A percentile compares a stretch with the other conserved stretches of the same genome.
phyloP scores from a whole-genome alignment of 768 basidiomycete species.

The Pholiota microspora region DNA sequence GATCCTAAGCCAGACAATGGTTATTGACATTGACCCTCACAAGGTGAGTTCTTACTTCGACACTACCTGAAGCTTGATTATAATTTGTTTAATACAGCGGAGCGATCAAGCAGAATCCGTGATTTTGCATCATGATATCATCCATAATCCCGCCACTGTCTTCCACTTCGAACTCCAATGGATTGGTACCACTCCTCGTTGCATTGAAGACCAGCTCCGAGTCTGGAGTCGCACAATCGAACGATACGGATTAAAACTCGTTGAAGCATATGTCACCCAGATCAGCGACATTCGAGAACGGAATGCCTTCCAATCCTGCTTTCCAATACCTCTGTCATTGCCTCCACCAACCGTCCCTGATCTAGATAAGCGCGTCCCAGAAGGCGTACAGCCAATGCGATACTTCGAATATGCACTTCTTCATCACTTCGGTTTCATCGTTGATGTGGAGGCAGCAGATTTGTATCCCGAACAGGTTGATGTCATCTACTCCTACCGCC shows the following conservation, averaged over 20 bases:
- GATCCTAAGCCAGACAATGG: slow-evolving; percentile 85
- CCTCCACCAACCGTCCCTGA: slow-evolving; percentile 72
- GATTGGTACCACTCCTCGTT: slow-evolving; percentile 91
- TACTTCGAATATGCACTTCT: slow-evolving; percentile 85
- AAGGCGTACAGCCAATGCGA: slow-evolving; percentile 60
- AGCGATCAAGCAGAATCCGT: slow-evolving; percentile 89
- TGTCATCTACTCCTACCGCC: slow-evolving; percentile 88
- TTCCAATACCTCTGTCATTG: slow-evolving; percentile 74
- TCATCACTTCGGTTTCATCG: slow-evolving; percentile 74
- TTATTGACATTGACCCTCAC: slow-evolving; percentile 81
- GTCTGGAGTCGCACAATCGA: slow-evolving; percentile 83
- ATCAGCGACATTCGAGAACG: slow-evolving; percentile 83
- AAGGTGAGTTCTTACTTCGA: slow-evolving; percentile 43
- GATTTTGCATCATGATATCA: slow-evolving; percentile 89
- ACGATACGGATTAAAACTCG: slow-evolving; percentile 85
- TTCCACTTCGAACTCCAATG: slow-evolving; percentile 98
- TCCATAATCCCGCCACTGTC: slow-evolving; percentile 91
- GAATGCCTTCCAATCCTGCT: slow-evolving; percentile 91
- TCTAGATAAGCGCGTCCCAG: slow-evolving; percentile 63
- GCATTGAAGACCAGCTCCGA: slow-evolving; percentile 85
- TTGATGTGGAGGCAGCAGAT: slow-evolving; percentile 76
- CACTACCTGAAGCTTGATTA: not conserved
- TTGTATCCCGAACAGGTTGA: slow-evolving; percentile 81
- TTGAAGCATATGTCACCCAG: slow-evolving; percentile 91
- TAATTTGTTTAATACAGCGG: slow-evolving; percentile 39